Base-by-base conservation (phyloP, 768 basidiomycete species). In the Gloeostereum incarnatum region DNA sequence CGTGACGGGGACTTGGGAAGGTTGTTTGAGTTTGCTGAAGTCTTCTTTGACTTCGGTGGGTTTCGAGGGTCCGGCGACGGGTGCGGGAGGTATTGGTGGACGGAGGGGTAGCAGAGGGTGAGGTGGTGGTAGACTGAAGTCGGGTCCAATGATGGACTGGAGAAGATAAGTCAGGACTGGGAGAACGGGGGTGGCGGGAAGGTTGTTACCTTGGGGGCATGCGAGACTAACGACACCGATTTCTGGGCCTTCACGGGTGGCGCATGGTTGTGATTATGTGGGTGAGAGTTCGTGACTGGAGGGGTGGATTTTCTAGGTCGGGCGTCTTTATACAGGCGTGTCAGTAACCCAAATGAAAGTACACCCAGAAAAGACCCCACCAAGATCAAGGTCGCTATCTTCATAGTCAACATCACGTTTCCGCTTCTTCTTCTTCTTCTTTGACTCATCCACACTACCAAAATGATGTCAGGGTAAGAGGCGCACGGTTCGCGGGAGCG, bases 341-440 rank as follows among this genome's bases (percentile, higher is more conserved):
- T 45, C 39, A 29, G 35, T 29, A 42, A 33, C 27, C 31, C 26
- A 42, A 22, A 37, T 36, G 38, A 39, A 38, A 32, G 42, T 39
- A 7, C 39, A 5, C 27, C 34, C 22, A 25, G 23, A 38, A 41
- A 33, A 25, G n/a, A 35, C 45, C 55, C 37, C 57, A 75, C 76
- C 73, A 53, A 65, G 65, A 50, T 87, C 84, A 22, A 63, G 56
- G 45, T 87, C 85, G 46, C 80, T 82, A n/a, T 77, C 78, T 26
- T 73, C 76, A n/a, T n/a, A n/a, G n/a, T n/a, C n/a, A 6, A 69
- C 64, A 26, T 85, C 84, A 40, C 81, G 73, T 69, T 83, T 86
- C 58, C 86, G 82, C 53, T 88, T 89, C 62, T 87, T 86, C 63
- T 84, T 86, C 65, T 82, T 85, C 60, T 75, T 83, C 65, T 80